These are phyloP conservation scores for Plasmodium knowlesi DNA, from an alignment of 169 alveolate species.

Conservation along the genomic window DNA sequence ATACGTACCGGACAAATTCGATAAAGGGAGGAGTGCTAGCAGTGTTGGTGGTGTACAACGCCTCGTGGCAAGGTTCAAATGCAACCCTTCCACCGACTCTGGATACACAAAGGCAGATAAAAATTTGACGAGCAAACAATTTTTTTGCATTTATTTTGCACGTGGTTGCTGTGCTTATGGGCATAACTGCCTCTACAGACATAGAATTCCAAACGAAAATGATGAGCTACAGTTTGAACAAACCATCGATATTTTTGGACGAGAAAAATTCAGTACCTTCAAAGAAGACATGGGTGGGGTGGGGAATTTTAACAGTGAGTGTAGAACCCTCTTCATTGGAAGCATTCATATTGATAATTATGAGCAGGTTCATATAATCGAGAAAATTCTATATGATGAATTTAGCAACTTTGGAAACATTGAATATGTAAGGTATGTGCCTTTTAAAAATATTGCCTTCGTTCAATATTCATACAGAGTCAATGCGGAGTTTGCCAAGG, in stretches of 20 bases:
- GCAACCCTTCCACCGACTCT: conserved; percentile 95
- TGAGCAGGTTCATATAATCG: conserved; percentile 91
- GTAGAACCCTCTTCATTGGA: conserved; percentile 94
- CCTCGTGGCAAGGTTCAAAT: conserved; percentile 88
- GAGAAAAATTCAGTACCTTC: conserved; percentile 95
- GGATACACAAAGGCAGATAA: conserved; percentile 98
- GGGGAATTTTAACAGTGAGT: conserved; percentile 97
- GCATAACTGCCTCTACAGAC: conserved; percentile 95
- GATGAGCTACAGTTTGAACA: conserved; percentile 94
- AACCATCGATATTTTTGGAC: conserved; percentile 97
- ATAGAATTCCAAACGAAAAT: conserved; percentile 95
- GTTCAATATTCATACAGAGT: conserved; percentile 95
- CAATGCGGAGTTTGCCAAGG: conserved; percentile 99
- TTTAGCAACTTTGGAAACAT: conserved; percentile 97
- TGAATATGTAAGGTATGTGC: conserved; percentile 93
- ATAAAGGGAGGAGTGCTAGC: conserved; percentile 52
- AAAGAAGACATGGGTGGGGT: conserved; percentile 98
- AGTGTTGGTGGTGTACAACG: conserved; percentile 87
- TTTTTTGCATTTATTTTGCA: conserved; percentile 96
- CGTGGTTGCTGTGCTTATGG: conserved; percentile 99
- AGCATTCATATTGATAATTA: conserved; percentile 85
- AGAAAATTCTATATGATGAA: conserved; percentile 93
- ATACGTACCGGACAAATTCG: conserved; percentile 93
- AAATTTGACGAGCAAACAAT: conserved; percentile 80
- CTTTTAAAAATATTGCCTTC: conserved; percentile 94